These are phyloP conservation scores for Trypanosoma platydactyli DNA, from an alignment of 208 protist species.

Conservation along the genomic window DNA sequence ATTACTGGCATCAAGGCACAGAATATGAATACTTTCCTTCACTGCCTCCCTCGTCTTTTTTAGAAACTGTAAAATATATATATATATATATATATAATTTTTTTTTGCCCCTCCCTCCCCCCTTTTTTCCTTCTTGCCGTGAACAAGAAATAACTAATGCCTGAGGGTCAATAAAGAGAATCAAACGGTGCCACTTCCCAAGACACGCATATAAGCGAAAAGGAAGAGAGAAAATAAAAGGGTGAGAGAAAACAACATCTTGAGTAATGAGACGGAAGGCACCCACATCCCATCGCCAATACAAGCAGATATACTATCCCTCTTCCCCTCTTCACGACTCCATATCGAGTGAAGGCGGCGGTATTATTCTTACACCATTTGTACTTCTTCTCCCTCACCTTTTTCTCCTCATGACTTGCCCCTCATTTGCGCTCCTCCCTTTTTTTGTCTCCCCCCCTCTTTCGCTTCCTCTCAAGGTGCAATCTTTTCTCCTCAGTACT, in stretches of 20 bases:
- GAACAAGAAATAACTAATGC: no score
- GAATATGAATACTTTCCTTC: background rate
- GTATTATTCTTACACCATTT: background rate
- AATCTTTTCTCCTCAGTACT: slow-evolving; percentile 38
- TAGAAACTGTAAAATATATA: no score
- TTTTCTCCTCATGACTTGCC: no score
- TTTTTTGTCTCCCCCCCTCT: background rate
- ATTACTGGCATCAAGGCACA: background rate
- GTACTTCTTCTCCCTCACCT: background rate
- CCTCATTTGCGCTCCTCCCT: background rate
- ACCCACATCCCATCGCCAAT: background rate
- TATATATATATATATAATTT: no score
- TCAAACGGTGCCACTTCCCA: background rate
- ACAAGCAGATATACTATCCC: background rate
- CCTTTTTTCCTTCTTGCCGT: no score
- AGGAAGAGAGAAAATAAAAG: slow-evolving; percentile 11
- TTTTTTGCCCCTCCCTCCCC: no score
- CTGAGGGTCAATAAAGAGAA: no score
- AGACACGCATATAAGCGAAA: no score
- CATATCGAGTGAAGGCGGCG: background rate
- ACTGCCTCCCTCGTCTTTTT: no score
- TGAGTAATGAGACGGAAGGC: slow-evolving; percentile 5
- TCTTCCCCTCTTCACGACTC: background rate
- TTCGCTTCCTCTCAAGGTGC: background rate
- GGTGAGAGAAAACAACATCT: slow-evolving; percentile 14